Evolutionary conservation across 352 stramenopile species (phyloP).

Genomic region (Globisporangium paroecandrum): DNA sequence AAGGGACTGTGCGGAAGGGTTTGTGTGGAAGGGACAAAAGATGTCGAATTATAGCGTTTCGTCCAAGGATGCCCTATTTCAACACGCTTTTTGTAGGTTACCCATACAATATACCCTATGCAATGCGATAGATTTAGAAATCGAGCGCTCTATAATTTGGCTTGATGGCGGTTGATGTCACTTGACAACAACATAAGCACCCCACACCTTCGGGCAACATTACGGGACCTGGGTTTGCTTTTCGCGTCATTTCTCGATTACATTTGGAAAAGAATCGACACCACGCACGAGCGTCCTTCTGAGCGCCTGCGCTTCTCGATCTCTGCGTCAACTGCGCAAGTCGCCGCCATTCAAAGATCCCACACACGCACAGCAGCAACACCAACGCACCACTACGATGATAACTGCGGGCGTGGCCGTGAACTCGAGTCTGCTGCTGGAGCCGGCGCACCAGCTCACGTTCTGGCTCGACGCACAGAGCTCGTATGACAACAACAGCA

Average conservation of each 20-base stretch:
- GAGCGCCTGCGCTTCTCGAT: not conserved
- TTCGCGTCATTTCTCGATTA: not conserved
- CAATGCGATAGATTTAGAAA: too few species aligned
- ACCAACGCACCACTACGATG: constrained; percentile 24
- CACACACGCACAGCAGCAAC: too few species aligned
- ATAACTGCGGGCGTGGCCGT: constrained; percentile 69
- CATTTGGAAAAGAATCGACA: not conserved
- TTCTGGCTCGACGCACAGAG: constrained; percentile 28
- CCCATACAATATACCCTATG: too few species aligned
- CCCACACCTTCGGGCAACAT: not conserved
- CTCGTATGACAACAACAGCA: not conserved
- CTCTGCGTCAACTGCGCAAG: not conserved
- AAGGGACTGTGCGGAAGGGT: not conserved
- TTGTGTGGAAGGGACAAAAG: too few species aligned
- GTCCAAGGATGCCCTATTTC: too few species aligned
- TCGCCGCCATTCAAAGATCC: not conserved
- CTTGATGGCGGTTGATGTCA: not conserved
- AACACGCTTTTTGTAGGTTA: too few species aligned
- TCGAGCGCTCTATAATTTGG: not conserved
- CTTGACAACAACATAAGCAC: not conserved
- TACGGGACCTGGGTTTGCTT: not conserved
- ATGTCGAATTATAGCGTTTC: too few species aligned
- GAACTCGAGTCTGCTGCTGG: constrained; percentile 71
- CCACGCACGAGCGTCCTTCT: not conserved
- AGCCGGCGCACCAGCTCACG: constrained; percentile 54